phyloP scores from a whole-genome alignment of 2,329 filamentous ascomycete species.

The Mycogone perniciosa region DNA sequence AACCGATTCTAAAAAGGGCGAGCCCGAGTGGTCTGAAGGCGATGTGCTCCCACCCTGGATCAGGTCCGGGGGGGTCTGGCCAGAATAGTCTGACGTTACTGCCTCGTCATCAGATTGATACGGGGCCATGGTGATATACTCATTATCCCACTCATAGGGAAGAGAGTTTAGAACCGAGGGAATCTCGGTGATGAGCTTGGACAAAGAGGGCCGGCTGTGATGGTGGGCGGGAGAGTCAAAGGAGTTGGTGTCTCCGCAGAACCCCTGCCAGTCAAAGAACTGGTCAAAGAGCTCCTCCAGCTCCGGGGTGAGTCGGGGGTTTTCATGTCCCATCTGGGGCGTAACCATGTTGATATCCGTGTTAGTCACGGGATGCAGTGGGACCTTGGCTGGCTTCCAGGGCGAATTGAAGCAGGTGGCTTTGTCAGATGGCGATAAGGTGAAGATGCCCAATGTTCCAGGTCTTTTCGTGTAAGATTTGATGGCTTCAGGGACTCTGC shows the following conservation, averaged over 20 bases:
- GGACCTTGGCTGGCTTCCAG: slow-evolving; percentile 32
- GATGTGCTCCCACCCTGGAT: slow-evolving; percentile 33
- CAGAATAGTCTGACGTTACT: slow-evolving; percentile 31
- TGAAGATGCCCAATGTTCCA: slow-evolving; percentile 35
- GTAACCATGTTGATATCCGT: slow-evolving; percentile 36
- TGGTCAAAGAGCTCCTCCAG: slow-evolving; percentile 30
- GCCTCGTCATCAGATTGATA: slow-evolving; percentile 28
- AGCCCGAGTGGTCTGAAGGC: slow-evolving; percentile 35
- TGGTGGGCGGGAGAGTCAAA: slow-evolving; percentile 25
- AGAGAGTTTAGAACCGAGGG: slow-evolving; percentile 28
- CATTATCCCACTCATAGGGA: slow-evolving; percentile 29
- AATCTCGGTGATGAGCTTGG: slow-evolving; percentile 31
- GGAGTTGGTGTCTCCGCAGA: slow-evolving; percentile 26
- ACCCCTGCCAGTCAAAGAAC: slow-evolving; percentile 33
- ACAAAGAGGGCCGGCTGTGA: slow-evolving; percentile 24
- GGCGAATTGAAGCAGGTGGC: slow-evolving; percentile 32
- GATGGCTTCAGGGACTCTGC: slow-evolving; percentile 32
- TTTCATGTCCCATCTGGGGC: slow-evolving; percentile 30
- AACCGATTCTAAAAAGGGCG: slow-evolving; percentile 25
- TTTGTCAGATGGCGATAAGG: slow-evolving; percentile 33
- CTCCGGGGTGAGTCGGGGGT: slow-evolving; percentile 31
- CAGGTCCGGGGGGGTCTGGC: slow-evolving; percentile 33
- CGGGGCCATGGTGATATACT: slow-evolving; percentile 29
- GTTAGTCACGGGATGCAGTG: slow-evolving; percentile 38
- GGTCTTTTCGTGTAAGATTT: slow-evolving; percentile 34